Conservation (phyloP, 1,139 yeast genomes). For the Sugiyamaella neomexicana region DNA sequence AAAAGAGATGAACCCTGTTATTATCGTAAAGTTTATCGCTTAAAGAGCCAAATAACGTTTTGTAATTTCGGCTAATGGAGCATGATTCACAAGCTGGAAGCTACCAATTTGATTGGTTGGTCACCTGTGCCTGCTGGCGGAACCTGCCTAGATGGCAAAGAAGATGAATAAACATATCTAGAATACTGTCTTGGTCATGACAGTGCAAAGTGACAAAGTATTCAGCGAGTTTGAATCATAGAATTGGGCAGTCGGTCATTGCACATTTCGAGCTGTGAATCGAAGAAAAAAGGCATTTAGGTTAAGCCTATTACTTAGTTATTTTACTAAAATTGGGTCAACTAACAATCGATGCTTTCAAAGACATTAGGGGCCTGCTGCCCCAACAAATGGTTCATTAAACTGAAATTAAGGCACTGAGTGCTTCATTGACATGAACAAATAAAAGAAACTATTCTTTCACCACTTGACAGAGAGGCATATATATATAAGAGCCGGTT, state of each 20-base stretch:
- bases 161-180: too few species aligned
- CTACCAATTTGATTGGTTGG: background rate
- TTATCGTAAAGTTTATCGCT: background rate
- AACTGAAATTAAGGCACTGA: constrained; percentile 10
- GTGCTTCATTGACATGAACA: background rate
- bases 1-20: background rate
- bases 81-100: background rate
- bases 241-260: too few species aligned
- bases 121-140: background rate
- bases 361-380: background rate
- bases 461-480: background rate
- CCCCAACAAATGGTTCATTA: background rate
- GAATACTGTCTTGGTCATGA: too few species aligned
- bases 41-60: background rate
- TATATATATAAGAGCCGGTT: background rate
- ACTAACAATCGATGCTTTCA: background rate
- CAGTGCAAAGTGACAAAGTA: too few species aligned
- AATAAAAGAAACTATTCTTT: constrained; percentile 7
- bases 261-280: background rate
- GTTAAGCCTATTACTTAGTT: background rate
- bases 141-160: background rate
- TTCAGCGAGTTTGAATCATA: too few species aligned
- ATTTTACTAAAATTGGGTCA: background rate
- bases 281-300: background rate
- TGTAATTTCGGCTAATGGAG: constrained; percentile 1